Conservation (phyloP, 805 yeast species). For the Metschnikowia dekortorum region DNA sequence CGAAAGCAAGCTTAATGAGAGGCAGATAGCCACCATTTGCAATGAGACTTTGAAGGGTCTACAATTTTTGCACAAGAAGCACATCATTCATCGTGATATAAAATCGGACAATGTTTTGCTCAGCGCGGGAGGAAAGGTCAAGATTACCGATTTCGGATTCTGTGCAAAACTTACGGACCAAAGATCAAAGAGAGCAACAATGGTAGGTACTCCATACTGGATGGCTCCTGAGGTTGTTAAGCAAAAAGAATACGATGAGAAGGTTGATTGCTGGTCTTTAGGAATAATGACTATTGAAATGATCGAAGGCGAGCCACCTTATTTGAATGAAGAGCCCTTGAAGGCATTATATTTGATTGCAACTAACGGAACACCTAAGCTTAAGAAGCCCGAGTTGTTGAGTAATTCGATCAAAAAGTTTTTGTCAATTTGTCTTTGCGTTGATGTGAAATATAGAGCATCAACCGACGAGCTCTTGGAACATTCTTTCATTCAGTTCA, state of each 20-base stretch:
- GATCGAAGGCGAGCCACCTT: slow-evolving; percentile 86
- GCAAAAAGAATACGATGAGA: slow-evolving; percentile 75
- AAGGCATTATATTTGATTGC: slow-evolving; percentile 74
- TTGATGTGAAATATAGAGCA: slow-evolving; percentile 89
- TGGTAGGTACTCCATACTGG: slow-evolving; percentile 90
- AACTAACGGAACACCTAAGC: slow-evolving; percentile 75
- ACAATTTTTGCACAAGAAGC: slow-evolving; percentile 85
- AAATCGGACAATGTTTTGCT: slow-evolving; percentile 44
- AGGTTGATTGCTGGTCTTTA: slow-evolving; percentile 78
- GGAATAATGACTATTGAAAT: slow-evolving; percentile 85
- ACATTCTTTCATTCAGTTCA: slow-evolving; percentile 62
- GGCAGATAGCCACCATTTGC: slow-evolving; percentile 89
- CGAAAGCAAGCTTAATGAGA: slow-evolving; percentile 63
- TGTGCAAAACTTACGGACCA: slow-evolving; percentile 71
- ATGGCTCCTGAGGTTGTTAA: slow-evolving; percentile 87
- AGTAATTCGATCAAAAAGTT: slow-evolving; percentile 79
- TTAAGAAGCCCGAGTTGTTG: slow-evolving; percentile 63
- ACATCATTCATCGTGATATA: slow-evolving; percentile 72
- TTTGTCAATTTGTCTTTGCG: slow-evolving; percentile 86
- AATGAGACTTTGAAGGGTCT: slow-evolving; percentile 87
- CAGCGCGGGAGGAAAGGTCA: slow-evolving; percentile 40
- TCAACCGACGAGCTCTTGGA: slow-evolving; percentile 80
- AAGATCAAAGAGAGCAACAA: slow-evolving; percentile 70
- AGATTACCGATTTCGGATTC: slow-evolving; percentile 45
- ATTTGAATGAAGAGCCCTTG: slow-evolving; percentile 73